Percentiles rank a stretch among this genome's conserved stretches.
Evolutionary conservation across 257 asterid species (phyloP).

Genomic region (Salvia splendens): DNA sequence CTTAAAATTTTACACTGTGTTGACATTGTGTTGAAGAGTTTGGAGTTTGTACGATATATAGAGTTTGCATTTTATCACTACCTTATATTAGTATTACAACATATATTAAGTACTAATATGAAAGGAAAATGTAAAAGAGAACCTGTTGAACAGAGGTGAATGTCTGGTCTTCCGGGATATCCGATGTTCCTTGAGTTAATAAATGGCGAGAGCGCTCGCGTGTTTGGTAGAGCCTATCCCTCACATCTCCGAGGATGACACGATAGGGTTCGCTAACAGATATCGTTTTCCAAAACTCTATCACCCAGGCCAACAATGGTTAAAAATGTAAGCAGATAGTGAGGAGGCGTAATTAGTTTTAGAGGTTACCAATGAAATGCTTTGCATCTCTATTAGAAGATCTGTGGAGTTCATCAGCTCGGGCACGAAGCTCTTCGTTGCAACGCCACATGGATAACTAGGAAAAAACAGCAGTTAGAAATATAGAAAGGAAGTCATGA

Average conservation of each 20-base stretch:
- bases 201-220: slow-evolving; percentile 69
- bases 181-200: slow-evolving; percentile 48
- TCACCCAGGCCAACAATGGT: background rate
- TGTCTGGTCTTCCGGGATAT: slow-evolving; percentile 60
- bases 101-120: background rate
- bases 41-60: too few species aligned
- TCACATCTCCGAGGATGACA: slow-evolving; percentile 66
- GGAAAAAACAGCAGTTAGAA: slow-evolving; percentile 15
- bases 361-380: slow-evolving; percentile 55
- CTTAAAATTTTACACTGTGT: too few species aligned
- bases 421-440: slow-evolving; percentile 57
- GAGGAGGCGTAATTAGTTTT: background rate
- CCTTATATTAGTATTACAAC: too few species aligned
- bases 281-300: slow-evolving; percentile 65
- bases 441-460: slow-evolving; percentile 76
- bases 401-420: slow-evolving; percentile 51
- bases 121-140: background rate
- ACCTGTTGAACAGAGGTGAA: slow-evolving; percentile 62
- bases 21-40: too few species aligned
- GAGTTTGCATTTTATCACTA: too few species aligned
- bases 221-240: slow-evolving; percentile 59
- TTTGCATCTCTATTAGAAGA: slow-evolving; percentile 54
- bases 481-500: background rate
- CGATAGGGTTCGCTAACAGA: slow-evolving; percentile 64
- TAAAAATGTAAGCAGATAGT: background rate